These are phyloP conservation scores for Penicillium paradoxum DNA, from an alignment of 495 filamentous ascomycete species.

Conservation along the genomic window DNA sequence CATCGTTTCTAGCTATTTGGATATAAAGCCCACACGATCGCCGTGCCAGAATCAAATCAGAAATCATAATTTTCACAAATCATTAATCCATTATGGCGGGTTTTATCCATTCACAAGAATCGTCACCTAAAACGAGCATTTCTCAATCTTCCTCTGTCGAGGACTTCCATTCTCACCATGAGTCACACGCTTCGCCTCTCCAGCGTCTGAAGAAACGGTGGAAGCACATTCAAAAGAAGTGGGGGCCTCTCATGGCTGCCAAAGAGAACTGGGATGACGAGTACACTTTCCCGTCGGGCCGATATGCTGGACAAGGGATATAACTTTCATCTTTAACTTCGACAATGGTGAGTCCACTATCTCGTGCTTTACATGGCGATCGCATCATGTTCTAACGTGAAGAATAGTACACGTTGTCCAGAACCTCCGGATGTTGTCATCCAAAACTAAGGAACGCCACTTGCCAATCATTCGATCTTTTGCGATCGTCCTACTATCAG, in stretches of 20 bases:
- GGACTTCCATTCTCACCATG: not conserved
- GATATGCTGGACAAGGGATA: constrained; percentile 4
- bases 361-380: not conserved
- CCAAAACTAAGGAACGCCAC: too few relatives aligned
- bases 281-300: constrained; percentile 5
- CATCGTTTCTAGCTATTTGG: not conserved
- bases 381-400: not conserved
- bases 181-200: not conserved
- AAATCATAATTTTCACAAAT: not conserved
- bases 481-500: not conserved
- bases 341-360: not conserved
- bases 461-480: not conserved
- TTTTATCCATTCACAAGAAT: not conserved
- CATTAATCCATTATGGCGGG: not conserved
- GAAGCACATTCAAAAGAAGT: constrained; percentile 1
- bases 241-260: constrained; percentile 8
- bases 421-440: not conserved
- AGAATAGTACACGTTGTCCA: not conserved
- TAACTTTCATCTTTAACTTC: not conserved
- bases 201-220: constrained; percentile 2
- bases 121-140: not conserved
- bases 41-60: not conserved
- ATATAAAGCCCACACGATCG: not conserved
- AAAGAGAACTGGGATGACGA: constrained; percentile 5
- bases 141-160: not conserved